Base-by-base conservation (phyloP, 2,329 filamentous ascomycete species). In the Ophiostoma ulmi region DNA sequence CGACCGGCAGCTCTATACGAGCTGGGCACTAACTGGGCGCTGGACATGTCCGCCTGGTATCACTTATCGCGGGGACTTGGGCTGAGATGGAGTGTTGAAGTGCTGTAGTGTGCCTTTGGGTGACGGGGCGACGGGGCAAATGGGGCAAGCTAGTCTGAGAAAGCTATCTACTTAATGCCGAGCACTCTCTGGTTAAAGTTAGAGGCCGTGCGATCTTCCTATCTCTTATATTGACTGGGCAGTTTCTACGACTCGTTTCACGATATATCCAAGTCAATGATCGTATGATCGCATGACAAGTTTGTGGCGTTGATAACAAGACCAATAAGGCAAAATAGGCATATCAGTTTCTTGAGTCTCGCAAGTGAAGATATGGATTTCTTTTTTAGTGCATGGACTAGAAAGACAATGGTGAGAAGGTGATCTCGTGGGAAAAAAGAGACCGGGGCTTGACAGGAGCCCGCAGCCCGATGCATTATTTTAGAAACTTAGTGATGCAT, bases 21-120 rank as follows among this genome's bases (percentile, higher is more conserved):
- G 52, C 52, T n/a, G 52, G 52, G 44, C 44, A 48, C 44, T 20
- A 48, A 48, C 3, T 58, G 10, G 2, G n/a, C 22, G 17, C 52
- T 58, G n/a, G 52, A 58, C 52, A 58, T n/a, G 52, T 58, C 52
- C 52, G 52, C n/a, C 4, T 58, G 7, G 3, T 58, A 58, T 26
- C 52, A 58, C 20, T 58, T 58, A 58, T 58, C 52, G 52, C 52
- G 52, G 52, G n/a, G 52, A 58, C 13, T n/a, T 58, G n/a, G 52
- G 52, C 52, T 58, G 52, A 26, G 52, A 48, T 20, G 5, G 14
- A 48, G 41, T 48, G 14, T 48, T 20, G 17, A 5, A n/a, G 7
- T 3, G 44, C 44, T 48, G 17, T 48, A 20, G 44, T 7, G 44
- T 48, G 44, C 17, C 44, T 20, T 17, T 48, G 44, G 44, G 44